phyloP scores from a whole-genome alignment of 495 filamentous ascomycete species.

The Aspergillus taichungensis region DNA sequence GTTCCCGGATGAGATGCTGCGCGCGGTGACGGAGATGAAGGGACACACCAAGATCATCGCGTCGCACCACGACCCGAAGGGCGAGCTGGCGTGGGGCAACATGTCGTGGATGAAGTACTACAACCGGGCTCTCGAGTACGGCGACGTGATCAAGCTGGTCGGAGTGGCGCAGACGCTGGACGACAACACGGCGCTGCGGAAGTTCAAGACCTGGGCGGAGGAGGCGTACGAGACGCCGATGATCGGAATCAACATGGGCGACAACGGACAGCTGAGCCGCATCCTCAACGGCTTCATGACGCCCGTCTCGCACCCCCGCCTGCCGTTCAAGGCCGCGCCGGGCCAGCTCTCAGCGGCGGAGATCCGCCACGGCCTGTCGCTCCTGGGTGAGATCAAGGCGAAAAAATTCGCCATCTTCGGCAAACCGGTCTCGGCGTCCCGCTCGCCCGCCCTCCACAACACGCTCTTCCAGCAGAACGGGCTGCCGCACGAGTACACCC shows the following conservation, averaged over 20 bases:
- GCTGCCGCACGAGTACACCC: conserved; percentile 79
- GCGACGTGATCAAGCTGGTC: conserved; percentile 91
- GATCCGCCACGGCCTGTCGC: conserved; percentile 65
- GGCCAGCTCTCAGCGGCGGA: conserved; percentile 90
- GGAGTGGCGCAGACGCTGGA: conserved; percentile 67
- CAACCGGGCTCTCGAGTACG: conserved; percentile 77
- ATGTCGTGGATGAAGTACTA: conserved; percentile 81
- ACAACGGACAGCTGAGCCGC: conserved; percentile 76
- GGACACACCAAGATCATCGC: conserved; percentile 78
- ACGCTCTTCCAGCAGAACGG: conserved; percentile 68
- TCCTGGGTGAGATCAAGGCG: conserved; percentile 71
- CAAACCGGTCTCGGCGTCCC: conserved; percentile 67
- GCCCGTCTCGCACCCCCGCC: conserved; percentile 80
- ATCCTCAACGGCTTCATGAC: conserved; percentile 91
- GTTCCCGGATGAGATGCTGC: conserved; percentile 64
- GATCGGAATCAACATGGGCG: conserved; percentile 96
- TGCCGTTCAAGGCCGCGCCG: conserved; percentile 89
- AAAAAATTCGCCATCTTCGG: conserved; percentile 84
- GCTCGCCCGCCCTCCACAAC: conserved; percentile 87
- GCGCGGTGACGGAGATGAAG: conserved; percentile 56
- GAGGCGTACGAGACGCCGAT: conserved; percentile 65
- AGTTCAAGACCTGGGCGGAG: conserved; percentile 71
- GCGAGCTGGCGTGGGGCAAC: conserved; percentile 74
- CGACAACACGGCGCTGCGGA: conserved; percentile 78
- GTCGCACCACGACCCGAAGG: conserved; percentile 84